Base-by-base conservation (phyloP, 495 filamentous ascomycete species). In the Aspergillus funiculosus region DNA sequence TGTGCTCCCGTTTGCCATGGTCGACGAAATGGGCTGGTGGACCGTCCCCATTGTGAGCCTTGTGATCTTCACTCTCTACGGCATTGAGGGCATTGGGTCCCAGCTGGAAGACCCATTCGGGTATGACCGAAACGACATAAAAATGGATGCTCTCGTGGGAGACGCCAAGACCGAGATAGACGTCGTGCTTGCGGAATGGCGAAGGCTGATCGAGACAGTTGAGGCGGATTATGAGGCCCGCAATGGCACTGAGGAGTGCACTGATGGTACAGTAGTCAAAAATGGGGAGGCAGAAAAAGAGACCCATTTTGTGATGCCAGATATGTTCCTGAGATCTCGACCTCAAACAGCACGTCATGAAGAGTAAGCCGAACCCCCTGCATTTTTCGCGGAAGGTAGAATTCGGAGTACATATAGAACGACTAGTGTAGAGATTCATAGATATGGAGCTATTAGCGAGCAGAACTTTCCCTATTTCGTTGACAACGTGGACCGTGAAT, bases 81-180 rank as follows among this genome's bases (percentile, higher is more conserved):
- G 82, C 1, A 86, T 86, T 21, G 82, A 86, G 39, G 82, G 80
- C 1, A 89, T 89, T 42, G 85, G 81, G 2, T 78, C 69, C 10
- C 81, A 86, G 56, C 68, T 87, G 6, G 85, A 89, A 55, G 85
- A 89, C 56, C 85, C 85, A 0, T 87, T 89, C 59, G 83, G 85
- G 5, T 77, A 79, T 50, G 83, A 86, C 50, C 76, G 76, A 50
- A 87, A 86, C 45, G 85, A 87, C 59, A 87, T 89, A 63, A 85
- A 85, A 57, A 85, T 87, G 76, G 85, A 87, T 57, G 82, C 75
- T 8, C 78, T 87, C 43, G 78, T 83, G 6, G 78, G 82, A 35
- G 85, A 89, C 57, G 67, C 77, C 27, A 69, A 79, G 42, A 72
- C 63, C 27, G 85, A 89, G 64, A 72, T 84, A 21, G 69, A 75